Conservation (phyloP, 768 basidiomycete species). For the Phylloporus sp. region DNA sequence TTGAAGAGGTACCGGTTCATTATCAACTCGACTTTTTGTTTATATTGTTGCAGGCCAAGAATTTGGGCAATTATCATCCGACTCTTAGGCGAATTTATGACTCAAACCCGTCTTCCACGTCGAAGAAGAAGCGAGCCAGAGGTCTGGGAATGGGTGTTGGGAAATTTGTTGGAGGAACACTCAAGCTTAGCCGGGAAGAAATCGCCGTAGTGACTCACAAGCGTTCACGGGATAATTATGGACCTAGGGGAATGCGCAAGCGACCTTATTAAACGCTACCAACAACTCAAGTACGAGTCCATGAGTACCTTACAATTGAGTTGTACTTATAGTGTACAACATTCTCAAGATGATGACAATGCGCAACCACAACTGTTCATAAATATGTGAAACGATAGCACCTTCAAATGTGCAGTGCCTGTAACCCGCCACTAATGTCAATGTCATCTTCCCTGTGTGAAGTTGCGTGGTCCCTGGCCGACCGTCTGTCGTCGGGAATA, state of each 20-base stretch:
- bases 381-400: neutral
- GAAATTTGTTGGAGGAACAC: conserved; percentile 62
- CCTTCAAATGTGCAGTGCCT: conserved; percentile 23
- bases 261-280: conserved; percentile 3
- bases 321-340: conserved; percentile 3
- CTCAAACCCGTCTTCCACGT: conserved; percentile 22
- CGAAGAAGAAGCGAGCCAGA: conserved; percentile 47
- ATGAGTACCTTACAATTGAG: neutral
- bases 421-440: conserved; percentile 21
- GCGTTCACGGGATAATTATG: neutral
- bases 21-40: neutral
- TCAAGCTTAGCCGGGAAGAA: conserved; percentile 61
- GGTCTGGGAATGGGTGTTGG: conserved; percentile 80
- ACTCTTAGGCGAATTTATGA: conserved; percentile 65
- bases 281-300: too few relatives aligned
- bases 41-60: conserved; percentile 56
- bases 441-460: conserved; percentile 18
- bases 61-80: conserved; percentile 81
- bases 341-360: conserved; percentile 3
- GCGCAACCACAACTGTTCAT: conserved; percentile 5
- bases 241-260: neutral
- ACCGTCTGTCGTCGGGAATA: conserved; percentile 25
- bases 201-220: conserved; percentile 36
- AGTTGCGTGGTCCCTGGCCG: conserved; percentile 18
- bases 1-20: conserved; percentile 58